Percentiles rank a stretch among this genome's conserved stretches.
Evolutionary conservation across 2,329 filamentous ascomycete species (phyloP).

Genomic region (Trichophyton rubrum): DNA sequence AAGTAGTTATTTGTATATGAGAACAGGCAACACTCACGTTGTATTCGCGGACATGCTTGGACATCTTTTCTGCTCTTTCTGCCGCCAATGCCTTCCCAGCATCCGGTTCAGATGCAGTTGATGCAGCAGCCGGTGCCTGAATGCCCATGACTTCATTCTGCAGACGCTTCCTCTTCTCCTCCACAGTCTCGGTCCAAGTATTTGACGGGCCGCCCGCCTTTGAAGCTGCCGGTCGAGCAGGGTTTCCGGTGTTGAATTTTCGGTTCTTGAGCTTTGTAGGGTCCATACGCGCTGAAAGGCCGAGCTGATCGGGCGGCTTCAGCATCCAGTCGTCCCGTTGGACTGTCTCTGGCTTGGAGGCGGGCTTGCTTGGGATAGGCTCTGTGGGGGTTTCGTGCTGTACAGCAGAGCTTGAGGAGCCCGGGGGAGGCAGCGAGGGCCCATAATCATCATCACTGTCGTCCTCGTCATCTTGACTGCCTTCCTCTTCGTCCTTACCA

Average conservation of each 20-base stretch:
- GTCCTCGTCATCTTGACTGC: constrained; percentile 21
- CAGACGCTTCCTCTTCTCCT: constrained; percentile 67
- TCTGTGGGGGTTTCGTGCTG: background rate
- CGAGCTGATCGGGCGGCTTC: constrained; percentile 46
- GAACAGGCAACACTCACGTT: constrained; percentile 14
- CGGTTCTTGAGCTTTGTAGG: constrained; percentile 68
- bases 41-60: constrained; percentile 13
- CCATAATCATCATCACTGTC: constrained; percentile 29
- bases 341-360: constrained; percentile 33
- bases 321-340: constrained; percentile 79
- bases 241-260: constrained; percentile 63
- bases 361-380: background rate
- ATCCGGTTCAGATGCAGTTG: background rate
- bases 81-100: constrained; percentile 5
- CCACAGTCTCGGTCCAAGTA: constrained; percentile 83
- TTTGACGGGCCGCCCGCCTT: constrained; percentile 27
- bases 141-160: constrained; percentile 73
- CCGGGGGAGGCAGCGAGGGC: constrained; percentile 19
- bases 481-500: constrained; percentile 11
- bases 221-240: constrained; percentile 34
- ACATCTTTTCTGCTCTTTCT: constrained; percentile 5
- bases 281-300: constrained; percentile 48
- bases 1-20: background rate
- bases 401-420: background rate
- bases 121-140: constrained; percentile 20